Percentiles rank a stretch among this genome's conserved stretches.
phyloP scores from a whole-genome alignment of 225 moss, liverwort and hornwort species.

The Polytrichum commune region DNA sequence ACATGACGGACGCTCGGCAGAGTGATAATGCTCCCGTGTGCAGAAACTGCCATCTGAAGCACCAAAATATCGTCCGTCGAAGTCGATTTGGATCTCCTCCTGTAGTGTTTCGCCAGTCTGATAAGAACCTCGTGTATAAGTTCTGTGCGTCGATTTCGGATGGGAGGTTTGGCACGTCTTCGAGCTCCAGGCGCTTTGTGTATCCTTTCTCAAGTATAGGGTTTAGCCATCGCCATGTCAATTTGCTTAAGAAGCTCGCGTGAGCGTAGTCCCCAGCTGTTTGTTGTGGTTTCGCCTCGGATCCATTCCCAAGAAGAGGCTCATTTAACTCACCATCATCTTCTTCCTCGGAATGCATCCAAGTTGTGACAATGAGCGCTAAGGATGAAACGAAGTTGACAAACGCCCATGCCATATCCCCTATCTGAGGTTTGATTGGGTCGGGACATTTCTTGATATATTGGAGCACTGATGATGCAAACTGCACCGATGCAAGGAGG shows the following conservation, averaged over 20 bases:
- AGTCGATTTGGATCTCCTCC: slow-evolving; percentile 19
- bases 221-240: slow-evolving; percentile 62
- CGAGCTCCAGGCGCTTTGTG: slow-evolving; percentile 27
- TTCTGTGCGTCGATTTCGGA: slow-evolving; percentile 32
- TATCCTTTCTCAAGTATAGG: slow-evolving; percentile 47
- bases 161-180: slow-evolving; percentile 57
- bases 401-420: slow-evolving; percentile 1
- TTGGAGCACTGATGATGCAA: slow-evolving; percentile 11
- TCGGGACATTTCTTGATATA: background rate
- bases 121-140: slow-evolving; percentile 18
- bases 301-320: slow-evolving; percentile 23
- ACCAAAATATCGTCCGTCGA: slow-evolving; percentile 30
- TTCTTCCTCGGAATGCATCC: background rate
- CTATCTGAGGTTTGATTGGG: background rate
- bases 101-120: slow-evolving; percentile 24
- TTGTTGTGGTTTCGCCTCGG: background rate
- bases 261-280: slow-evolving; percentile 5
- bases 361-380: slow-evolving; percentile 22
- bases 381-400: slow-evolving; percentile 22
- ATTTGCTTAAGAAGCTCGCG: slow-evolving; percentile 30
- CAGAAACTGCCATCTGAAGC: slow-evolving; percentile 32
- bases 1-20: slow-evolving; percentile 64
- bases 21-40: slow-evolving; percentile 49
- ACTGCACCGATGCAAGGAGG: slow-evolving; percentile 17
- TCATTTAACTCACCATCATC: slow-evolving; percentile 18